These are phyloP conservation scores for Clohesyomyces aquaticus DNA, from an alignment of 495 filamentous ascomycete species.

Conservation along the genomic window DNA sequence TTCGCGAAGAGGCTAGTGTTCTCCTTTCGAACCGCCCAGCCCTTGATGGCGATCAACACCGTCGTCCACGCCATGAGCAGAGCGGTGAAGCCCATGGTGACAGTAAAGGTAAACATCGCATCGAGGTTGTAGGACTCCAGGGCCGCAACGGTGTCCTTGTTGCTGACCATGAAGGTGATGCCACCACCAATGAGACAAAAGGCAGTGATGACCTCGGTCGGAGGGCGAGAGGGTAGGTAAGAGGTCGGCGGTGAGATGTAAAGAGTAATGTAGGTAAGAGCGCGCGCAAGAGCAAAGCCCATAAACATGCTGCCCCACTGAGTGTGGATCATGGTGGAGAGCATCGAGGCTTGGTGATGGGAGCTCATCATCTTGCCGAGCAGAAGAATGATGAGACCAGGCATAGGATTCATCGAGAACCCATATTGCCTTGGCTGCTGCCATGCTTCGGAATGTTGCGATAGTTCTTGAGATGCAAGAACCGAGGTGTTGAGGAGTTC, in stretches of 20 bases:
- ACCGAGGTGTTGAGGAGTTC: slow-evolving; percentile 70
- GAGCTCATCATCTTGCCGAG: slow-evolving; percentile 93
- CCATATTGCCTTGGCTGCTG: slow-evolving; percentile 67
- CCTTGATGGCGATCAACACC: slow-evolving; percentile 80
- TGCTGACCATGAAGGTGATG: slow-evolving; percentile 89
- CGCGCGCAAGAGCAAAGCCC: slow-evolving; percentile 76
- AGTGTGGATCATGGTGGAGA: slow-evolving; percentile 90
- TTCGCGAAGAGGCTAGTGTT: slow-evolving; percentile 21
- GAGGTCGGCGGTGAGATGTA: slow-evolving; percentile 85
- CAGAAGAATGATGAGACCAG: slow-evolving; percentile 80
- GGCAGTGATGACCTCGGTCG: slow-evolving; percentile 79
- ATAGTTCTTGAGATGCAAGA: slow-evolving; percentile 44
- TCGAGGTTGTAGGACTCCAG: slow-evolving; percentile 74
- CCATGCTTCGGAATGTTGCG: slow-evolving; percentile 56
- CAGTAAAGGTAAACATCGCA: slow-evolving; percentile 93
- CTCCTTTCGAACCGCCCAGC: slow-evolving; percentile 77
- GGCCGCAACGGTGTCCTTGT: slow-evolving; percentile 71
- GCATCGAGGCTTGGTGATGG: slow-evolving; percentile 82
- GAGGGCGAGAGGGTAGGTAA: slow-evolving; percentile 84
- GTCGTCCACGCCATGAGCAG: slow-evolving; percentile 87
- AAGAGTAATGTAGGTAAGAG: slow-evolving; percentile 75
- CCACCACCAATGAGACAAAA: slow-evolving; percentile 91
- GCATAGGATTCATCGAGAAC: slow-evolving; percentile 87
- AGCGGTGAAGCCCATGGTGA: slow-evolving; percentile 80
- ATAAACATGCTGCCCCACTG: slow-evolving; percentile 91